phyloP scores from a whole-genome alignment of 2,329 filamentous ascomycete species.

The Paecilomyces sp. region DNA sequence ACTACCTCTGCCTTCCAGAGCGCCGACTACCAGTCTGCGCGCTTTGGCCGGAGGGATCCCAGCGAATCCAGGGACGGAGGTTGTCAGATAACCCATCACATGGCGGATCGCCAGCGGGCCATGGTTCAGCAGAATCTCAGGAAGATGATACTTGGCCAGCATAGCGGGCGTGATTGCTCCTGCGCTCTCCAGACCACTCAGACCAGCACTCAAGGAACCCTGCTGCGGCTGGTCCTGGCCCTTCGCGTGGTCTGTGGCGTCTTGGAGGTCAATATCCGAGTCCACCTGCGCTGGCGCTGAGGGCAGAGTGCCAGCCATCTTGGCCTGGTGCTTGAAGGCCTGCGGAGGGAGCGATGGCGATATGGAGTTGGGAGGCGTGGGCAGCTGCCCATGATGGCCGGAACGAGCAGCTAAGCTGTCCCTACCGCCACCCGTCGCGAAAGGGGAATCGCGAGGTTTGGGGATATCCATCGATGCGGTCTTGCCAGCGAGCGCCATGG shows the following conservation, averaged over 20 bases:
- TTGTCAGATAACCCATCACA: slow-evolving; percentile 90
- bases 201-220: slow-evolving; percentile 36
- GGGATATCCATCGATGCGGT: slow-evolving; percentile 44
- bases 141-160: slow-evolving; percentile 83
- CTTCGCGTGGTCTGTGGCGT: slow-evolving; percentile 50
- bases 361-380: slow-evolving; percentile 91
- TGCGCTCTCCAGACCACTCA: slow-evolving; percentile 57
- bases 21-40: slow-evolving; percentile 82
- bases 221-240: slow-evolving; percentile 34
- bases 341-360: slow-evolving; percentile 81
- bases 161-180: slow-evolving; percentile 78
- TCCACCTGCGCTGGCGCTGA: slow-evolving; percentile 54
- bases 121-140: slow-evolving; percentile 80
- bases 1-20: slow-evolving; percentile 70
- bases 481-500: slow-evolving; percentile 44
- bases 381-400: slow-evolving; percentile 47
- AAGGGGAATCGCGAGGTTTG: slow-evolving; percentile 31
- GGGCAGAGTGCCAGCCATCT: slow-evolving; percentile 32
- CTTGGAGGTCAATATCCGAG: slow-evolving; percentile 80
- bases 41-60: slow-evolving; percentile 85
- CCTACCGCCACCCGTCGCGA: slow-evolving; percentile 20
- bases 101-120: slow-evolving; percentile 90
- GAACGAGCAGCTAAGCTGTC: slow-evolving; percentile 27
- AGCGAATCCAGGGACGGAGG: slow-evolving; percentile 86
- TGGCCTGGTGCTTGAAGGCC: slow-evolving; percentile 60